A percentile compares a stretch with the other conserved stretches of the same genome.
phyloP scores from a whole-genome alignment of 129 eudicot genomes.

The Smallanthus sonchifolius region DNA sequence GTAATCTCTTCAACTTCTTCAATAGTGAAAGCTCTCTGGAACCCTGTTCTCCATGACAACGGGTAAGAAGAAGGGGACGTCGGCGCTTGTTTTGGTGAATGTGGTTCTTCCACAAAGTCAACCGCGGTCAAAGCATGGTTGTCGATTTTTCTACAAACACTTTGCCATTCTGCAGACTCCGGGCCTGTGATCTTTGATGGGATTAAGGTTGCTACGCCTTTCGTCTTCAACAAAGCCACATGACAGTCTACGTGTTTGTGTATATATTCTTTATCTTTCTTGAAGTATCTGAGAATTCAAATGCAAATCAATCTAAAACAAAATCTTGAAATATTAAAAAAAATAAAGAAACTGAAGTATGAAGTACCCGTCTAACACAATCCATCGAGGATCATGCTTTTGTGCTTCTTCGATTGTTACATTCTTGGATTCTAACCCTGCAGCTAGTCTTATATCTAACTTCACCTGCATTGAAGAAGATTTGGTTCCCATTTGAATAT shows the following conservation, averaged over 20 bases:
- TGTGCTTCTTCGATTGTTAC: slow-evolving; percentile 33
- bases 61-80: slow-evolving; percentile 28
- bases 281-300: slow-evolving; percentile 28
- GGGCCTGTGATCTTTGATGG: slow-evolving; percentile 42
- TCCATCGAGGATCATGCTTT: slow-evolving; percentile 37
- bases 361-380: slow-evolving; percentile 38
- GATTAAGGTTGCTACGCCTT: slow-evolving; percentile 43
- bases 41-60: slow-evolving; percentile 42
- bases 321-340: not conserved
- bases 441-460: slow-evolving; percentile 36
- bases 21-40: slow-evolving; percentile 37
- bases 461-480: slow-evolving; percentile 27
- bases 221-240: slow-evolving; percentile 41
- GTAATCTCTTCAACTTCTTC: slow-evolving; percentile 40
- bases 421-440: slow-evolving; percentile 32
- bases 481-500: not conserved
- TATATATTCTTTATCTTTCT: slow-evolving; percentile 44
- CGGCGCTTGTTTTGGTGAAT: slow-evolving; percentile 22
- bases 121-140: slow-evolving; percentile 10
- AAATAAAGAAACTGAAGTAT: not conserved
- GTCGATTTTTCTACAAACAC: slow-evolving; percentile 18
- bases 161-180: slow-evolving; percentile 28
- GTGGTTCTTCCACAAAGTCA: slow-evolving; percentile 15
- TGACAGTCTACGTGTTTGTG: slow-evolving; percentile 45
- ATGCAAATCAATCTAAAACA: slow-evolving; percentile 8